These are phyloP conservation scores for Acanthamoeba quina DNA, from an alignment of 208 protist species.

Conservation along the genomic window DNA sequence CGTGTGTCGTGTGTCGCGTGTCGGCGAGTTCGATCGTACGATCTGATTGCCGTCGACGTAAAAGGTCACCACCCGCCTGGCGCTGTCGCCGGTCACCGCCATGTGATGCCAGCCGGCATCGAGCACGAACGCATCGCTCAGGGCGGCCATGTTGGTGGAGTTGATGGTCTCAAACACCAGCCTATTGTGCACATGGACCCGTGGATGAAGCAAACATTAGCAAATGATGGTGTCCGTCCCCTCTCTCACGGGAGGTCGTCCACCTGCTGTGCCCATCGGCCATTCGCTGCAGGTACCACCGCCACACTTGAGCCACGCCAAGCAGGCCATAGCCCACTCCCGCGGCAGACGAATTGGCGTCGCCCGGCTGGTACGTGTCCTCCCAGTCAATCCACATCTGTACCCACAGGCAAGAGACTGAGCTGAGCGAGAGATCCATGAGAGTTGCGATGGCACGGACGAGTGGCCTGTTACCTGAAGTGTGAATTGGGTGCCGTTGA, in stretches of 20 bases:
- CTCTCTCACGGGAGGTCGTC: no score
- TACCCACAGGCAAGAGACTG: background rate
- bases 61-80: conserved; percentile 42
- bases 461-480: background rate
- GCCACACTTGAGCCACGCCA: background rate
- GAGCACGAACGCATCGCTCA: conserved; percentile 6
- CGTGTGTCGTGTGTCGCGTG: background rate
- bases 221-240: no score
- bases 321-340: conserved; percentile 45
- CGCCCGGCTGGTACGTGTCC: background rate
- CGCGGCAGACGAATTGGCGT: conserved; percentile 3
- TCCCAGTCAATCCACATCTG: conserved; percentile 55
- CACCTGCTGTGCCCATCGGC: background rate
- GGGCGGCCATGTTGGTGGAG: conserved; percentile 49
- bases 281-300: conserved; percentile 35
- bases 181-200: background rate
- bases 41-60: conserved; percentile 57
- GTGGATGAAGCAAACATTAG: background rate
- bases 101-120: conserved; percentile 43
- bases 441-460: background rate
- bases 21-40: background rate
- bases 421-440: background rate
- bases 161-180: conserved; percentile 63
- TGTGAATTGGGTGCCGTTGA: conserved; percentile 31
- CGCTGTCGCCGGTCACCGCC: conserved; percentile 22